Evolutionary conservation across 306 rosid species (phyloP).

Genomic region (Rosa rugosa): DNA sequence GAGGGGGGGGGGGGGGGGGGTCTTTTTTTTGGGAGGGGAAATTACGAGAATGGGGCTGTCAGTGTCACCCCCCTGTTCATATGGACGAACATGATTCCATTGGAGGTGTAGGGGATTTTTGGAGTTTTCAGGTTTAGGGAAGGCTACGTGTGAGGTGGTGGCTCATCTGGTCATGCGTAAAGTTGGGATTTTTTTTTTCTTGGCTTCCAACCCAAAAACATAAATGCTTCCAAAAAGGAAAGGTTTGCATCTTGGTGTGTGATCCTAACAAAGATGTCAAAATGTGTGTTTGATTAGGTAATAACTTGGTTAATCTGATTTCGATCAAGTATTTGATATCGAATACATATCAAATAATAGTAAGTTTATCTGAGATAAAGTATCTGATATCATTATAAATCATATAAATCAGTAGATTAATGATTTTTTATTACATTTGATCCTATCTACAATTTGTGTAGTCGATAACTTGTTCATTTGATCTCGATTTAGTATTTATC

Average conservation of each 20-base stretch:
- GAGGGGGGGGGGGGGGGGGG: not conserved
- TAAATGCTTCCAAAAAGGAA: not conserved
- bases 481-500: no score
- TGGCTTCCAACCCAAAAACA: not conserved
- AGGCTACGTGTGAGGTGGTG: constrained; percentile 20
- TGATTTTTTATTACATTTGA: no score
- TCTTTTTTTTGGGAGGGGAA: not conserved
- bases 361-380: no score
- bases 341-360: no score
- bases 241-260: not conserved
- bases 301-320: not conserved
- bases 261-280: not conserved
- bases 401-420: no score
- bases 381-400: no score
- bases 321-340: not conserved
- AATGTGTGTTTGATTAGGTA: not conserved
- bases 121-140: constrained; percentile 18
- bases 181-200: not conserved
- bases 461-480: no score
- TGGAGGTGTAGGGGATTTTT: not conserved
- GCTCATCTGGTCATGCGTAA: not conserved
- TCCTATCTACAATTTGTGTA: no score
- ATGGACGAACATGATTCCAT: constrained; percentile 5
- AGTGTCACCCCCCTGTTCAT: not conserved
- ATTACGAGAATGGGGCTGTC: constrained; percentile 16